Evolutionary conservation across 345 rosid genomes (phyloP).

Genomic region (Triadica sebifera): DNA sequence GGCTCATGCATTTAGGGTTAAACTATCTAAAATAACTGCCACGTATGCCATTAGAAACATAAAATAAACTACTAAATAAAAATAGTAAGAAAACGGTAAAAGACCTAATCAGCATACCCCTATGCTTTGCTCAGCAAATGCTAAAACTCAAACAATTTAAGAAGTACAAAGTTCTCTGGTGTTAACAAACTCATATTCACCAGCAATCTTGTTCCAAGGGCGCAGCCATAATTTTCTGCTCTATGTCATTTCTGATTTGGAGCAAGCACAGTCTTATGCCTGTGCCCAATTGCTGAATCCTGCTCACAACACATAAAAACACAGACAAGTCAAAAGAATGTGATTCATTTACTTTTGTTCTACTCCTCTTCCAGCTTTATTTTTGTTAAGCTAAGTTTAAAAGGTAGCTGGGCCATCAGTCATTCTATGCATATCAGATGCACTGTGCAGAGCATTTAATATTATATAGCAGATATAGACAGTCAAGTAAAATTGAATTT

Average conservation of each 20-base stretch:
- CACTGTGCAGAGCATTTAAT: not conserved
- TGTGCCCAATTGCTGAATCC: not conserved
- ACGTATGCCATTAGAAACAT: not conserved
- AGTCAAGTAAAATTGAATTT: not conserved
- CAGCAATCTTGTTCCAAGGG: not conserved
- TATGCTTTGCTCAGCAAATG: not conserved
- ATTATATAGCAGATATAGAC: not conserved
- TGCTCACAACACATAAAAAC: not conserved
- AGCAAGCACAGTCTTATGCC: not conserved
- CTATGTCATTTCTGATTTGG: not conserved
- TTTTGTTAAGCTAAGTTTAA: not conserved
- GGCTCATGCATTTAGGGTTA: not conserved
- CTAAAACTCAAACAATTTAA: not conserved
- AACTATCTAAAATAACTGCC: not conserved
- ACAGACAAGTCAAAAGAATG: not conserved
- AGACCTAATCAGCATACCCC: not conserved
- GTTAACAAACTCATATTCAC: not conserved
- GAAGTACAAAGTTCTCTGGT: not conserved
- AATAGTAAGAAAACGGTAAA: not conserved
- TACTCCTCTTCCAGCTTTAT: not conserved
- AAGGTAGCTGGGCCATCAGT: not conserved
- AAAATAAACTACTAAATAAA: not conserved
- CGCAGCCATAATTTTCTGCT: not conserved
- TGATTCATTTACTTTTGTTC: not conserved
- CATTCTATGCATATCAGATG: slow-evolving; percentile 4